Evolutionary conservation across 495 filamentous ascomycete species (phyloP).

Genomic region (Aspergillus sparsus): DNA sequence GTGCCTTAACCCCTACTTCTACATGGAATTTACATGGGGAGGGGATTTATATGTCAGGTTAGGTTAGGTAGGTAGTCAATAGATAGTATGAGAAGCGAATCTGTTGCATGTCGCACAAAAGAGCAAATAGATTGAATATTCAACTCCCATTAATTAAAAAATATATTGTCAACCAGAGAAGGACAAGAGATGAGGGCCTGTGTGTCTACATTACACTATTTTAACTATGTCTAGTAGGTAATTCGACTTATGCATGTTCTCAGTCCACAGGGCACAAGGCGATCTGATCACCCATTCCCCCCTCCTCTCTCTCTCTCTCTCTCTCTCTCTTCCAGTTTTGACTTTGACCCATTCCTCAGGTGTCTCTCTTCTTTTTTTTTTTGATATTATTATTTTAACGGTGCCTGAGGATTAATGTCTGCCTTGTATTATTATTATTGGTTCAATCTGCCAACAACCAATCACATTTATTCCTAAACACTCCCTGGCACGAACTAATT

Average conservation of each 20-base stretch:
- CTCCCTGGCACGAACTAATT: no score
- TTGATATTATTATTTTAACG: neutral
- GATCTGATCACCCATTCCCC: neutral
- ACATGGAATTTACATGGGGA: no score
- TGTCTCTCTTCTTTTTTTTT: neutral
- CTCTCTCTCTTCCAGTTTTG: no score
- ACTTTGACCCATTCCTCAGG: neutral
- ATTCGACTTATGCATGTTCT: neutral
- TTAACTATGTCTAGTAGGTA: neutral
- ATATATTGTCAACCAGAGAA: no score
- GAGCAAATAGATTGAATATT: no score
- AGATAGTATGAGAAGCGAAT: no score
- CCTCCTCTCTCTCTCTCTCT: neutral
- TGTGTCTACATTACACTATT: neutral
- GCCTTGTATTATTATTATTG: neutral
- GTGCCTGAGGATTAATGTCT: neutral
- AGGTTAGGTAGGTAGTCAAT: no score
- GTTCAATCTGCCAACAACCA: neutral
- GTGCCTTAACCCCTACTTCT: neutral
- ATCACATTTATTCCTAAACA: neutral
- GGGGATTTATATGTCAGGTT: no score
- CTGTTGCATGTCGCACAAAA: no score
- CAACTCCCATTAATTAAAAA: no score
- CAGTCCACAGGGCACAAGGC: neutral
- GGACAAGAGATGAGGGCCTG: neutral